A percentile compares a stretch with the other conserved stretches of the same genome.
phyloP scores from a whole-genome alignment of 768 basidiomycete genomes.

The Psilocybe sp. region DNA sequence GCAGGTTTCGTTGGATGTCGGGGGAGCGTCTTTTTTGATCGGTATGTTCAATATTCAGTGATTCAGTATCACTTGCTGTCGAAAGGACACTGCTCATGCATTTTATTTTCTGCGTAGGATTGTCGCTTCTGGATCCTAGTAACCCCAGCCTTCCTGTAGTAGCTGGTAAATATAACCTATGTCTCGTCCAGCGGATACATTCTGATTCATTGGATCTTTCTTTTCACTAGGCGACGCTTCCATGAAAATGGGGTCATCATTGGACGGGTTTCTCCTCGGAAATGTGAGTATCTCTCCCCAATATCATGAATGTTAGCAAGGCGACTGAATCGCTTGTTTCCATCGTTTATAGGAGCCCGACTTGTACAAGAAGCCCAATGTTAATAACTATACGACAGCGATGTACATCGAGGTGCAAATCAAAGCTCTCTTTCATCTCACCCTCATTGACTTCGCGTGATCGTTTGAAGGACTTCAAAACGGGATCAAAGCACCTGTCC shows the following conservation, averaged over 20 bases:
- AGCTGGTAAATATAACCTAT: slow-evolving; percentile 11
- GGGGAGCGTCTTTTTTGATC: slow-evolving; percentile 29
- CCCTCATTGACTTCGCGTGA: not conserved
- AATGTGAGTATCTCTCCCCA: slow-evolving; percentile 31
- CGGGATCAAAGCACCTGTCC: slow-evolving; percentile 30
- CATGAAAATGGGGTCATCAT: slow-evolving; percentile 30
- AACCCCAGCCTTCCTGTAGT: slow-evolving; percentile 27
- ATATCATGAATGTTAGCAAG: not conserved
- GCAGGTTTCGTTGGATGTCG: slow-evolving; percentile 26
- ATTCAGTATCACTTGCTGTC: too few relatives aligned
- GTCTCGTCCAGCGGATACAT: not conserved
- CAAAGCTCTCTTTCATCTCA: not conserved
- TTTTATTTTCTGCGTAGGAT: slow-evolving; percentile 23
- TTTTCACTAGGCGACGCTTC: slow-evolving; percentile 27
- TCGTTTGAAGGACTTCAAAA: slow-evolving; percentile 36
- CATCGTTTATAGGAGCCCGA: slow-evolving; percentile 48
- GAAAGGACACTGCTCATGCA: too few relatives aligned
- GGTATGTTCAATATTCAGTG: slow-evolving; percentile 19
- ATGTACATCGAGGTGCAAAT: slow-evolving; percentile 42
- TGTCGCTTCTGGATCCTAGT: slow-evolving; percentile 39
- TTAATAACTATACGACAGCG: slow-evolving; percentile 44
- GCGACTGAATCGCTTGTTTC: not conserved
- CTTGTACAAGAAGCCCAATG: slow-evolving; percentile 41
- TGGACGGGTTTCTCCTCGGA: slow-evolving; percentile 48
- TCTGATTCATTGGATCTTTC: not conserved